phyloP scores from a whole-genome alignment of 2,329 filamentous ascomycete species.

The Simplicillium aogashimaense region DNA sequence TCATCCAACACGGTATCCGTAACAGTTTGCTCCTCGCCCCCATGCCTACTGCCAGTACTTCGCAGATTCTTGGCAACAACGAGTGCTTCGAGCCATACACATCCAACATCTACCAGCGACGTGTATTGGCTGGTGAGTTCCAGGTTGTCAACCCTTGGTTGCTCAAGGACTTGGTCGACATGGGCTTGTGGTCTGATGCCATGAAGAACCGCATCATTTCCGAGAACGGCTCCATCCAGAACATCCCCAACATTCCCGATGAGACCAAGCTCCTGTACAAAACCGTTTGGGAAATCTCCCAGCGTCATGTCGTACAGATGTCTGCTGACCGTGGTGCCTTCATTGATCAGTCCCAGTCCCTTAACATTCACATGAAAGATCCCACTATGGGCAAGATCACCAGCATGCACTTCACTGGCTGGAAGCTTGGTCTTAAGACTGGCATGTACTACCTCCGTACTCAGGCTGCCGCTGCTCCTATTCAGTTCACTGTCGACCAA shows the following conservation, averaged over 20 bases:
- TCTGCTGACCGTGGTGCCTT: constrained; percentile 95
- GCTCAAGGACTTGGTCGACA: constrained; percentile 93
- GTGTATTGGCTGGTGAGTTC: constrained; percentile 96
- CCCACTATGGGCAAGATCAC: constrained; percentile 99
- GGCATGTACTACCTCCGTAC: constrained; percentile 99
- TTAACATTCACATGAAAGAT: constrained; percentile 99
- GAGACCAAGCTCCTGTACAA: constrained; percentile 98
- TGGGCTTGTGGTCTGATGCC: constrained; percentile 96
- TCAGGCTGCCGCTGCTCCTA: constrained; percentile 90
- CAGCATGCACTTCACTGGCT: constrained; percentile 97
- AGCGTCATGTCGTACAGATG: constrained; percentile 94
- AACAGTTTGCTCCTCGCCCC: constrained; percentile 93
- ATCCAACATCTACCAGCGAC: constrained; percentile 98
- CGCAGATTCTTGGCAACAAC: constrained; percentile 97
- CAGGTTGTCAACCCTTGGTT: constrained; percentile 99
- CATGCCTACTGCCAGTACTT: constrained; percentile 96
- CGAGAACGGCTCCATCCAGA: constrained; percentile 90
- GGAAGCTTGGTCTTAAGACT: constrained; percentile 98
- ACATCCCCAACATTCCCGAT: constrained; percentile 90
- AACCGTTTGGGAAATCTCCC: constrained; percentile 98
- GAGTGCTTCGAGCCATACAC: constrained; percentile 99
- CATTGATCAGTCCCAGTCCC: constrained; percentile 97
- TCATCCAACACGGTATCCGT: constrained; percentile 85
- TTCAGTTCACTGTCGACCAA: constrained; percentile 98
- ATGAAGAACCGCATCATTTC: constrained; percentile 99